These are phyloP conservation scores for Dryas octopetala DNA, from an alignment of 306 rosid genomes.

Conservation along the genomic window DNA sequence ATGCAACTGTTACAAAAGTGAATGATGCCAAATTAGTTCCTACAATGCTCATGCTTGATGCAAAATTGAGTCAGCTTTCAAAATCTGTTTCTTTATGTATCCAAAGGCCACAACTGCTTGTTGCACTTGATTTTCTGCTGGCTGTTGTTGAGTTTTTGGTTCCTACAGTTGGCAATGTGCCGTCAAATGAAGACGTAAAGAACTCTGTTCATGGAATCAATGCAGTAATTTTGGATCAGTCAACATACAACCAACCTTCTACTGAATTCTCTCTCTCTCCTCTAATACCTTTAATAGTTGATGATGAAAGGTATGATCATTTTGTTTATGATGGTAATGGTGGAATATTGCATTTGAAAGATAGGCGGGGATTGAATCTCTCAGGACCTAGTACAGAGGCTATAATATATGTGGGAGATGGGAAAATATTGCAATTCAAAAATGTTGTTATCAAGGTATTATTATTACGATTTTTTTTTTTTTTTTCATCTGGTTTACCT, in stretches of 20 bases:
- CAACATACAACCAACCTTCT: conserved; percentile 69
- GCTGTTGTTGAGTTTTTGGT: conserved; percentile 91
- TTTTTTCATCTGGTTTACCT: neutral
- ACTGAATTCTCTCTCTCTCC: conserved; percentile 73
- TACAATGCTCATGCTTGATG: conserved; percentile 89
- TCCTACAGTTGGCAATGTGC: conserved; percentile 66
- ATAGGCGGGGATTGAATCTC: conserved; percentile 57
- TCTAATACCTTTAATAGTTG: conserved; percentile 72
- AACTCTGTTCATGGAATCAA: conserved; percentile 44
- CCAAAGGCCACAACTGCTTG: conserved; percentile 93
- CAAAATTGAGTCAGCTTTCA: conserved; percentile 54
- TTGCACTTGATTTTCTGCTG: conserved; percentile 91
- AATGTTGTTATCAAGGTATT: conserved; percentile 81
- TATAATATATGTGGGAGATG: conserved; percentile 76
- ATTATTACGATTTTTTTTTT: neutral
- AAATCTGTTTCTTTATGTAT: conserved; percentile 65
- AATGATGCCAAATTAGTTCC: conserved; percentile 51
- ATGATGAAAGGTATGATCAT: conserved; percentile 66
- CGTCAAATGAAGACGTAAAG: conserved; percentile 56
- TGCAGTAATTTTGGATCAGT: conserved; percentile 61
- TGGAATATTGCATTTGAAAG: conserved; percentile 66
- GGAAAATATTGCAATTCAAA: conserved; percentile 89
- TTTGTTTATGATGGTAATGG: conserved; percentile 90
- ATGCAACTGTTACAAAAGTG: conserved; percentile 34
- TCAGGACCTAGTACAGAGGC: conserved; percentile 61